A percentile compares a stretch with the other conserved stretches of the same genome.
phyloP scores from a whole-genome alignment of 495 filamentous ascomycete genomes.

The Aspergillus carlsbadensis region DNA sequence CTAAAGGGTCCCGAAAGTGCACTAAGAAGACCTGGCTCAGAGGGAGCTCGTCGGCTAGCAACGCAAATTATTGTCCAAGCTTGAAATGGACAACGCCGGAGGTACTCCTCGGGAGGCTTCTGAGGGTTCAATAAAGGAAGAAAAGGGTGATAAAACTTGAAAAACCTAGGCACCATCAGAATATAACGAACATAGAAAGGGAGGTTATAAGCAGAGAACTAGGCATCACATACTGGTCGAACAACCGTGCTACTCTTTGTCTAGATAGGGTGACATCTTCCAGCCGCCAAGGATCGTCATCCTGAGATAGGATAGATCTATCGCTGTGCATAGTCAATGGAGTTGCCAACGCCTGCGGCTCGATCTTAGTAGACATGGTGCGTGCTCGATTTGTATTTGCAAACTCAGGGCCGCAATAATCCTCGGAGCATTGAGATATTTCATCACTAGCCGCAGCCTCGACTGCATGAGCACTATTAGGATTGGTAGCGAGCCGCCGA shows the following conservation, averaged over 20 bases:
- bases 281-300: constrained; percentile 40
- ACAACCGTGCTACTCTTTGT: constrained; percentile 38
- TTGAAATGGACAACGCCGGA: constrained; percentile 69
- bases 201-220: background rate
- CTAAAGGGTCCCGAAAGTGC: constrained; percentile 71
- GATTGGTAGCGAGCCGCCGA: constrained; percentile 36
- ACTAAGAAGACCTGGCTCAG: constrained; percentile 66
- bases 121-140: constrained; percentile 74
- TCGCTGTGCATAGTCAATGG: constrained; percentile 40
- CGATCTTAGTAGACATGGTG: constrained; percentile 39
- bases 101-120: constrained; percentile 73
- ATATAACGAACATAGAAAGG: too few relatives aligned
- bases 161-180: constrained; percentile 52
- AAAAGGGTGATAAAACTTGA: constrained; percentile 80
- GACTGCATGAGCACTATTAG: constrained; percentile 24
- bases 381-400: constrained; percentile 28
- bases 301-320: constrained; percentile 42
- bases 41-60: constrained; percentile 70
- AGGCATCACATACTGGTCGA: constrained; percentile 37
- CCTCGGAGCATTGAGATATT: constrained; percentile 41
- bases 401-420: constrained; percentile 36
- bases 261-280: constrained; percentile 44
- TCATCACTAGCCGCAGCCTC: constrained; percentile 36
- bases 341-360: constrained; percentile 37
- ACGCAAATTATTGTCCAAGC: constrained; percentile 87